Evolutionary conservation across 805 yeast species (phyloP).

Genomic region (Blastobotrys terrestris): DNA sequence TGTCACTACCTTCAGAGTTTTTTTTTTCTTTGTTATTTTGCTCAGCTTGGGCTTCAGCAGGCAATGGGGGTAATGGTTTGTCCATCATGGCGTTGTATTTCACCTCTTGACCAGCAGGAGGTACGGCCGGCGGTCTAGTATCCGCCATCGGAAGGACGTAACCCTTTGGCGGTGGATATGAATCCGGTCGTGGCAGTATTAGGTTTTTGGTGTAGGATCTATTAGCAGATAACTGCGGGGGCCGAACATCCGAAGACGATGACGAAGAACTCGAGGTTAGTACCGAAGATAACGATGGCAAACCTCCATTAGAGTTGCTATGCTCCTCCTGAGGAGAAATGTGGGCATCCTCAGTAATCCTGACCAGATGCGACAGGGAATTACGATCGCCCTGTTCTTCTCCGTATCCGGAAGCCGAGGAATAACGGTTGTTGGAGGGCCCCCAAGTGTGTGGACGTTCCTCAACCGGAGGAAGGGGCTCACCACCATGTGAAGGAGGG

Average conservation of each 20-base stretch:
- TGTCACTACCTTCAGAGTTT: constrained; percentile 1
- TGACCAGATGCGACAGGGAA: constrained; percentile 21
- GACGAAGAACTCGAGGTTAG: not conserved
- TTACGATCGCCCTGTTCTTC: constrained; percentile 18
- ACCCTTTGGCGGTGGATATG: constrained; percentile 24
- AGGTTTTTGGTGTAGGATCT: constrained; percentile 26
- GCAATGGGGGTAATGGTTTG: constrained; percentile 26
- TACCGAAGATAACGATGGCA: constrained; percentile 1
- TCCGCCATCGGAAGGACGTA: constrained; percentile 22
- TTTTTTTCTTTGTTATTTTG: constrained; percentile 1
- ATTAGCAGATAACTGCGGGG: constrained; percentile 23
- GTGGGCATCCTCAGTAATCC: constrained; percentile 21
- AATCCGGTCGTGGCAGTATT: constrained; percentile 26
- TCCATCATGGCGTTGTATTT: constrained; percentile 9
- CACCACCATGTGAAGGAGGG: constrained; percentile 7
- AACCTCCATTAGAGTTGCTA: not conserved
- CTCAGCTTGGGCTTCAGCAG: constrained; percentile 18
- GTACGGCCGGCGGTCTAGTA: constrained; percentile 20
- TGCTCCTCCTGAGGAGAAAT: constrained; percentile 15
- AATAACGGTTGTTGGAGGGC: constrained; percentile 21
- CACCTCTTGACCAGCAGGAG: constrained; percentile 18
- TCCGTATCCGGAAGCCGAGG: constrained; percentile 16
- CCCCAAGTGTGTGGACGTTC: constrained; percentile 29
- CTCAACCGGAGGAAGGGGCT: constrained; percentile 9
- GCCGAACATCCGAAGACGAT: constrained; percentile 9